A percentile compares a stretch with the other conserved stretches of the same genome.
These are phyloP conservation scores for Salix koriyanagi DNA, from an alignment of 345 rosid genomes.

Conservation along the genomic window DNA sequence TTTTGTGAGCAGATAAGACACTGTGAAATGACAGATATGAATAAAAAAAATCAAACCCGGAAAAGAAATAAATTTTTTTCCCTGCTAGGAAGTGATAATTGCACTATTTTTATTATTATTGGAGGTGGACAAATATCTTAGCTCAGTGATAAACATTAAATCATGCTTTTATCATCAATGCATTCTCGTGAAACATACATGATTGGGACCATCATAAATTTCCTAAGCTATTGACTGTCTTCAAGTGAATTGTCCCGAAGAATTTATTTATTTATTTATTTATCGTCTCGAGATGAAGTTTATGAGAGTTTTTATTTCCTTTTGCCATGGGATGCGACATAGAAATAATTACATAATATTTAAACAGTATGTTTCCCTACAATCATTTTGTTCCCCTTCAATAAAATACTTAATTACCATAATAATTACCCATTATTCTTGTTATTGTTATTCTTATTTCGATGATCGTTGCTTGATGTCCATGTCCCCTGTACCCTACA, in stretches of 20 bases:
- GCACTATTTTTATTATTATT: too few relatives aligned
- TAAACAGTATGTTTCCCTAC: not conserved
- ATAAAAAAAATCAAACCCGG: too few relatives aligned
- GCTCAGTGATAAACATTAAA: not conserved
- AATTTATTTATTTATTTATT: too few relatives aligned
- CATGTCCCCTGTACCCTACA: not conserved
- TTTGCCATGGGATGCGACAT: not conserved
- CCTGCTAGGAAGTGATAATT: too few relatives aligned
- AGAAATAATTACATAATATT: not conserved
- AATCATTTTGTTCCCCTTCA: not conserved
- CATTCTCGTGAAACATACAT: slow-evolving; percentile 5
- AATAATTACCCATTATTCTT: not conserved
- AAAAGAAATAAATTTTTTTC: too few relatives aligned
- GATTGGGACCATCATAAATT: not conserved
- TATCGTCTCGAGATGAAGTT: not conserved
- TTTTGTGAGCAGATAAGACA: too few relatives aligned
- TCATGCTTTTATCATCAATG: not conserved
- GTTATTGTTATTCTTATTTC: not conserved
- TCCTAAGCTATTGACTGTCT: not conserved
- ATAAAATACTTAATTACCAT: not conserved
- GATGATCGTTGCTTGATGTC: not conserved
- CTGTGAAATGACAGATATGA: too few relatives aligned
- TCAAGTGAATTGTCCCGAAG: not conserved
- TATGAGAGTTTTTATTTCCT: not conserved
- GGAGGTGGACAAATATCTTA: not conserved